These are phyloP conservation scores for Ganoderma resinaceum DNA, from an alignment of 1,284 basidiomycete genomes.

Conservation along the genomic window DNA sequence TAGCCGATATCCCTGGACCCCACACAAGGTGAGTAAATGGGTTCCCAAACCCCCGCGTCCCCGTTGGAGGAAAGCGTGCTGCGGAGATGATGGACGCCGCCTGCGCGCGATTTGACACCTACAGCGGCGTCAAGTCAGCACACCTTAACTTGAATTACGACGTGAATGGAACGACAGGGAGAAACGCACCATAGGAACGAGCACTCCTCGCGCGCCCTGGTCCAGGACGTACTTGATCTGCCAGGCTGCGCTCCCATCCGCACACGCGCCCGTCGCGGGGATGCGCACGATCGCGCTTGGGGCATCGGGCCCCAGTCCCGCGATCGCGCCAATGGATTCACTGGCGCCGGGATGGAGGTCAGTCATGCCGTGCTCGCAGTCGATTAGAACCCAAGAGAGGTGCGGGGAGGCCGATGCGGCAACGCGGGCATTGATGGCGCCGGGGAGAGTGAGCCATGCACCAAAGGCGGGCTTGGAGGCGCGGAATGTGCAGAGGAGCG, in stretches of 20 bases:
- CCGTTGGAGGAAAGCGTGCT: conserved; percentile 61
- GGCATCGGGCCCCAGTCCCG: conserved; percentile 47
- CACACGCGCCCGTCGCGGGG: conserved; percentile 62
- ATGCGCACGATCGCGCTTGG: conserved; percentile 66
- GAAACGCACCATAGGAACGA: conserved; percentile 66
- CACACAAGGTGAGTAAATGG: conserved; percentile 65
- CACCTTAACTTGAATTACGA: neutral
- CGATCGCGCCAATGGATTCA: conserved; percentile 60
- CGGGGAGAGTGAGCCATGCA: conserved; percentile 71
- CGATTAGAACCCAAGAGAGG: conserved; percentile 67
- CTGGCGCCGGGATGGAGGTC: conserved; percentile 60
- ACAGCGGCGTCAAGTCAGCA: neutral
- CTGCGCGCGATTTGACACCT: conserved; percentile 50
- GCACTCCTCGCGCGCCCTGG: conserved; percentile 64
- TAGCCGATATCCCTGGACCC: conserved; percentile 47
- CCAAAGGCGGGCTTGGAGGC: conserved; percentile 60
- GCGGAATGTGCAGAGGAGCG: conserved; percentile 39
- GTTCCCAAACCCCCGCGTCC: conserved; percentile 67
- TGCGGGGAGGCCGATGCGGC: conserved; percentile 61
- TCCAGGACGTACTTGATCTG: conserved; percentile 75
- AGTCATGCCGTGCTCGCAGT: conserved; percentile 71
- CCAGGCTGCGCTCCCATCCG: conserved; percentile 58
- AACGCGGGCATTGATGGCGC: conserved; percentile 59
- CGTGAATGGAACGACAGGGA: neutral
- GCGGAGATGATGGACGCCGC: conserved; percentile 62